These are phyloP conservation scores for Amorphotheca resinae DNA, from an alignment of 495 filamentous ascomycete genomes.

Conservation along the genomic window DNA sequence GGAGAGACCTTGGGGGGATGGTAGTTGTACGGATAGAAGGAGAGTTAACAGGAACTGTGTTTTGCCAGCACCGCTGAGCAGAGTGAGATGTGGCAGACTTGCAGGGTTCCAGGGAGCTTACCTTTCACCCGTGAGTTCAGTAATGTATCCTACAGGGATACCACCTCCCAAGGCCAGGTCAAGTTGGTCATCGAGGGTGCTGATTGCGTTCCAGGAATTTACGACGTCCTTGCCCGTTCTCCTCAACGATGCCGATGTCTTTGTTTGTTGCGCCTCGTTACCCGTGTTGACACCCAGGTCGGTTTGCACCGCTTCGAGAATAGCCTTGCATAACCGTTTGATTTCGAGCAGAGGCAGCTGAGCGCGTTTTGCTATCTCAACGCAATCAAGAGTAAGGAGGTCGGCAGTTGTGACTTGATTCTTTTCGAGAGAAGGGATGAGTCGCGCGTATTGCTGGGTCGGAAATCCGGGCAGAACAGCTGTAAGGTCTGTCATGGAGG, in stretches of 20 bases:
- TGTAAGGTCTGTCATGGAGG: slow-evolving; percentile 75
- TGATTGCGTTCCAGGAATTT: slow-evolving; percentile 49
- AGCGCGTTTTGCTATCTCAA: slow-evolving; percentile 77
- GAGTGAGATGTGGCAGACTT: not conserved
- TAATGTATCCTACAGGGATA: slow-evolving; percentile 70
- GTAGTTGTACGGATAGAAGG: slow-evolving; percentile 70
- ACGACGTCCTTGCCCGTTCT: slow-evolving; percentile 29
- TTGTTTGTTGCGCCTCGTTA: slow-evolving; percentile 2
- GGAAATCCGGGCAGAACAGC: slow-evolving; percentile 69
- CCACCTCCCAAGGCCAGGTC: slow-evolving; percentile 74
- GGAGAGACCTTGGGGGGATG: slow-evolving; percentile 53
- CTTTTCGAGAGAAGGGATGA: slow-evolving; percentile 70
- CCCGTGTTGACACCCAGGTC: slow-evolving; percentile 38
- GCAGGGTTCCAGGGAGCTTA: slow-evolving; percentile 18
- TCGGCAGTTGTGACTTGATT: slow-evolving; percentile 65
- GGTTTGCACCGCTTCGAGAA: slow-evolving; percentile 53
- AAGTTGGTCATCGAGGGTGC: slow-evolving; percentile 62
- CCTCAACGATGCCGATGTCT: slow-evolving; percentile 9
- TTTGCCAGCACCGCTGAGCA: slow-evolving; percentile 71
- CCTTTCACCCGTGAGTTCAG: slow-evolving; percentile 89
- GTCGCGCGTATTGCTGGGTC: slow-evolving; percentile 51
- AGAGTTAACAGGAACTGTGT: slow-evolving; percentile 85
- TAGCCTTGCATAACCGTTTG: slow-evolving; percentile 49
- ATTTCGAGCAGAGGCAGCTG: slow-evolving; percentile 71
- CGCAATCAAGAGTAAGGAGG: slow-evolving; percentile 69